These are phyloP conservation scores for Tillandsia leiboldiana DNA, from an alignment of 176 grass and related monocot genomes.

Conservation along the genomic window DNA sequence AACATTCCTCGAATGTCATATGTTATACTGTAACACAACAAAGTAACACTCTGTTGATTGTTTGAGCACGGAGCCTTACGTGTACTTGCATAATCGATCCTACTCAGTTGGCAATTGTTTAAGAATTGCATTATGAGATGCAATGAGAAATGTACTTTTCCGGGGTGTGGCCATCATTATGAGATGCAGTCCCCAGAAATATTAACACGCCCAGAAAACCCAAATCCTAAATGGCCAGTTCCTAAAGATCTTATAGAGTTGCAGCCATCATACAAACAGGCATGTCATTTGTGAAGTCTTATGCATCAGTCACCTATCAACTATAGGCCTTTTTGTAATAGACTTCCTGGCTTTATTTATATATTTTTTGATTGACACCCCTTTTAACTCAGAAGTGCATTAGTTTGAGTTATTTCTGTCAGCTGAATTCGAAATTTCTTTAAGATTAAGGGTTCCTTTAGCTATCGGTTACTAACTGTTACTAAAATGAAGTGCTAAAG, in stretches of 20 bases:
- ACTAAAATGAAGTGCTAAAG: no score
- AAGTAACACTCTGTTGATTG: neutral
- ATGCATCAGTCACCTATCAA: neutral
- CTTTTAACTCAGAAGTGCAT: no score
- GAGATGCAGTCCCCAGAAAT: constrained; percentile 96
- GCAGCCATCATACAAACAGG: constrained; percentile 98
- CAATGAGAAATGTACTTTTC: constrained; percentile 73
- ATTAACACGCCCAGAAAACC: constrained; percentile 75
- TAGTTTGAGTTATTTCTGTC: no score
- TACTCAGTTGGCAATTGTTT: neutral
- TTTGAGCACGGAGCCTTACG: neutral
- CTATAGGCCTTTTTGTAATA: neutral
- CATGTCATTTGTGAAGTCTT: constrained; percentile 9
- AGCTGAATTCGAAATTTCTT: no score
- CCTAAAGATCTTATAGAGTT: constrained; percentile 99
- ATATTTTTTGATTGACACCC: no score
- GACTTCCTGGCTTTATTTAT: neutral
- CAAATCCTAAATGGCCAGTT: constrained; percentile 96
- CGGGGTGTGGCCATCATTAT: constrained; percentile 61
- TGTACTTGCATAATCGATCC: neutral
- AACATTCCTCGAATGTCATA: neutral
- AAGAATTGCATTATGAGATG: no score
- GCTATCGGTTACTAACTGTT: no score
- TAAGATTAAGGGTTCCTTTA: no score
- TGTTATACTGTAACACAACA: neutral